phyloP scores from a whole-genome alignment of 106 monocot genomes.

The Narthecium ossifragum region DNA sequence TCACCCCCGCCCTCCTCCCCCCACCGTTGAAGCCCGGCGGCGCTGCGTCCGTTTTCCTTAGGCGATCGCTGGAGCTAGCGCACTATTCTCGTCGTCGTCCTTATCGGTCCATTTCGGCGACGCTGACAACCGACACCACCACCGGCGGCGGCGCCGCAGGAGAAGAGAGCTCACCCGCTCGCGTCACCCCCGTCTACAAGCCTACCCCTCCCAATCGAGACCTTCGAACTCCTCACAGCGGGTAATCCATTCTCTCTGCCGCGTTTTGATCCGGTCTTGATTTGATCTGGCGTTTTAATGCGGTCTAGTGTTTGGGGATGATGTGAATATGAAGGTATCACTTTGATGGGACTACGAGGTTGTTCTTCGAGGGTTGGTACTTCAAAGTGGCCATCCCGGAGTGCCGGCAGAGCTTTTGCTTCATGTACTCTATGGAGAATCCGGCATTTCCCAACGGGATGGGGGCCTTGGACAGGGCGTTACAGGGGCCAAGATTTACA shows the following conservation, averaged over 20 bases:
- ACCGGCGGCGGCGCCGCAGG: background rate
- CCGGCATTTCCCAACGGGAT: conserved; percentile 75
- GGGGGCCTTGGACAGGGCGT: conserved; percentile 34
- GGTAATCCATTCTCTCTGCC: conserved; percentile 27
- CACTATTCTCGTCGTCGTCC: too few species aligned
- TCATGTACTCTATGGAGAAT: conserved; percentile 96
- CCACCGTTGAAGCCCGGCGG: background rate
- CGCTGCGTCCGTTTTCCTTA: too few species aligned
- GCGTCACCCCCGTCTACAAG: conserved; percentile 41
- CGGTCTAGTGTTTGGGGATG: background rate
- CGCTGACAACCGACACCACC: too few species aligned
- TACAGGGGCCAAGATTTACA: conserved; percentile 66
- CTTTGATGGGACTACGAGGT: conserved; percentile 69
- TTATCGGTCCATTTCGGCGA: too few species aligned
- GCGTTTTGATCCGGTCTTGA: background rate
- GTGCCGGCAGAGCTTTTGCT: conserved; percentile 81
- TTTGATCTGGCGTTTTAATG: background rate
- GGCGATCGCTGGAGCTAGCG: too few species aligned
- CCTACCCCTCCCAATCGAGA: conserved; percentile 68
- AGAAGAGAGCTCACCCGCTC: background rate
- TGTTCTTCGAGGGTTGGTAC: conserved; percentile 96
- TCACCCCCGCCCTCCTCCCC: background rate
- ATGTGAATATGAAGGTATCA: conserved; percentile 51
- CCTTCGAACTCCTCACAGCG: conserved; percentile 95
- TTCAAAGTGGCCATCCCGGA: conserved; percentile 91